phyloP scores from a whole-genome alignment of 352 stramenopile species.

The Aphanomyces stellatus region DNA sequence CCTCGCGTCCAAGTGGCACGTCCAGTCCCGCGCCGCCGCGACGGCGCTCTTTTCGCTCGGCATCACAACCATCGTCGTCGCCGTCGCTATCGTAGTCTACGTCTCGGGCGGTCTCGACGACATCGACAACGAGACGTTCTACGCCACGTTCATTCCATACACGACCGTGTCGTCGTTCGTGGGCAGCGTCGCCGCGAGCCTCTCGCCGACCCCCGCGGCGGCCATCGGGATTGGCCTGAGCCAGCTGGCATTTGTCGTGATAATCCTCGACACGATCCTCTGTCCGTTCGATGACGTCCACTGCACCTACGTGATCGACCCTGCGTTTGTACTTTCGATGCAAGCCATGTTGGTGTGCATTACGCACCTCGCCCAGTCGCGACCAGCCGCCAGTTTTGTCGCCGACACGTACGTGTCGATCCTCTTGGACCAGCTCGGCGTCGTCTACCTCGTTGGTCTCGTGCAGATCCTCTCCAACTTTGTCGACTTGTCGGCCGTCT shows the following conservation, averaged over 20 bases:
- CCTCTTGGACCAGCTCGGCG: conserved; percentile 51
- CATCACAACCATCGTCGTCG: not conserved
- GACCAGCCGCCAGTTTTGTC: conserved; percentile 23
- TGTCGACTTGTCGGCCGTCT: conserved; percentile 28
- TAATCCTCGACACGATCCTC: conserved; percentile 39
- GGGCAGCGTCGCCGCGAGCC: not conserved
- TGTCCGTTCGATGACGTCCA: conserved; percentile 68
- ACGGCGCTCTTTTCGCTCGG: not conserved
- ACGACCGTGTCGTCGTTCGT: not conserved
- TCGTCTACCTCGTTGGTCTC: conserved; percentile 58
- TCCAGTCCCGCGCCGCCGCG: not conserved
- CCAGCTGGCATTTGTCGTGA: not conserved
- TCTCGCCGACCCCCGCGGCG: not conserved
- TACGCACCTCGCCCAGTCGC: conserved; percentile 32
- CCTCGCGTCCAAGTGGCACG: not conserved
- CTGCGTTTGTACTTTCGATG: conserved; percentile 41
- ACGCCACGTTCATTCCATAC: not conserved
- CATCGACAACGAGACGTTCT: not conserved
- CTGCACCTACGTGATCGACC: conserved; percentile 41
- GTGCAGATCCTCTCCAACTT: conserved; percentile 57
- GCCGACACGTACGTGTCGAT: conserved; percentile 35
- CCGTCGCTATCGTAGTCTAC: not conserved
- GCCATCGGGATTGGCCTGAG: not conserved
- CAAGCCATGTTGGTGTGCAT: conserved; percentile 45
- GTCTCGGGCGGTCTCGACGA: not conserved